Conservation (phyloP, 164 flowering plant species). For the Piper longum region DNA sequence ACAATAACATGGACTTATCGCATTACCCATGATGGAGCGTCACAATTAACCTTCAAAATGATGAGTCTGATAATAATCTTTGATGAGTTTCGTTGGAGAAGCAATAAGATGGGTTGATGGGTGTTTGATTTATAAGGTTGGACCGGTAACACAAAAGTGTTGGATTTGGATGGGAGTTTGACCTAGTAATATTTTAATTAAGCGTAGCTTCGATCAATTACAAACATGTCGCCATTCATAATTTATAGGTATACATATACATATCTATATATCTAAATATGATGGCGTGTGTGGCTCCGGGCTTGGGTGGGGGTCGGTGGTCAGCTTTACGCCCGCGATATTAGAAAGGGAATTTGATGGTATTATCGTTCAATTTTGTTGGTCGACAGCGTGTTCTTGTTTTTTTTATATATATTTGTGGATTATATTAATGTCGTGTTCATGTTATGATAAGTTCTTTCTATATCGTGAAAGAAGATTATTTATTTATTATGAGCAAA, state of each 20-base stretch:
- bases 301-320: background rate
- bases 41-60: background rate
- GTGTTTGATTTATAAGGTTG: too few relatives aligned
- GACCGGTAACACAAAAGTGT: background rate
- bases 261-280: too few relatives aligned
- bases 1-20: slow-evolving; percentile 19
- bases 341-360: background rate
- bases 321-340: background rate
- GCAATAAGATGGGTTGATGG: background rate
- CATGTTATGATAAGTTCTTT: background rate
- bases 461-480: background rate
- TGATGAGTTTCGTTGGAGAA: background rate
- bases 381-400: too few relatives aligned
- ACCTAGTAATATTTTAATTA: background rate
- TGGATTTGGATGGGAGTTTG: background rate
- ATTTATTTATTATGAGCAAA: background rate
- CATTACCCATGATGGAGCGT: slow-evolving; percentile 28
- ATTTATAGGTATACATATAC: too few relatives aligned
- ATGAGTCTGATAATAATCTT: too few relatives aligned
- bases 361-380: too few relatives aligned
- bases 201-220: too few relatives aligned
- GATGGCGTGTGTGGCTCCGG: background rate
- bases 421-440: background rate
- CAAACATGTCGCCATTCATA: too few relatives aligned
- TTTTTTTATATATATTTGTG: too few relatives aligned